phyloP scores from a whole-genome alignment of 345 rosid species.

The Hibiscus syriacus region DNA sequence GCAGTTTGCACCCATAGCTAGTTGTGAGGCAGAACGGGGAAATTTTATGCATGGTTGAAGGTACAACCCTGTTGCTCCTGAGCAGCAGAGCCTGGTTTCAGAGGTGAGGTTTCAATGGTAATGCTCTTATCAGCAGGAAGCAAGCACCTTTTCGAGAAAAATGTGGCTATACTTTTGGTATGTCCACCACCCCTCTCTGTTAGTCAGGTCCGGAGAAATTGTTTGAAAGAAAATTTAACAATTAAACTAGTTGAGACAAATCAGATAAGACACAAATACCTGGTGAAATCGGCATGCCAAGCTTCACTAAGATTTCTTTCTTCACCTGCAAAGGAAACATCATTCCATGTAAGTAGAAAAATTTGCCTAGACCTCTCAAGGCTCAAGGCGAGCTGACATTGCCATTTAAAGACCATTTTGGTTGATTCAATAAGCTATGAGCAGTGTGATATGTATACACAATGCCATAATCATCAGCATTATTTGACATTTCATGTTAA shows the following conservation, averaged over 20 bases:
- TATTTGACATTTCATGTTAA: too few species aligned
- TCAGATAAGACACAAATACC: constrained; percentile 29
- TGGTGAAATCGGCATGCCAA: constrained; percentile 59
- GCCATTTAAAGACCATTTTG: too few species aligned
- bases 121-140: constrained; percentile 35
- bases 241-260: not conserved
- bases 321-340: constrained; percentile 44
- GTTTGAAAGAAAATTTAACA: not conserved
- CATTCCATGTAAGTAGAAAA: not conserved
- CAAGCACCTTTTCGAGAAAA: constrained; percentile 81
- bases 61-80: constrained; percentile 23
- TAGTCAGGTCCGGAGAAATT: not conserved
- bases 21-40: too few species aligned
- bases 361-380: not conserved
- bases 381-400: not conserved
- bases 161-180: constrained; percentile 46
- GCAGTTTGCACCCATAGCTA: not conserved
- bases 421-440: too few species aligned
- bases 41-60: not conserved
- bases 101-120: constrained; percentile 23
- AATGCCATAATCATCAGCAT: too few species aligned
- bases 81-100: constrained; percentile 15
- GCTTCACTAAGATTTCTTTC: constrained; percentile 58
- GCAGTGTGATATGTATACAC: too few species aligned
- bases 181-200: constrained; percentile 37